Percentiles rank a stretch among this genome's conserved stretches.
These are phyloP conservation scores for Rhododendron molle DNA, from an alignment of 148 eudicot species.

Conservation along the genomic window DNA sequence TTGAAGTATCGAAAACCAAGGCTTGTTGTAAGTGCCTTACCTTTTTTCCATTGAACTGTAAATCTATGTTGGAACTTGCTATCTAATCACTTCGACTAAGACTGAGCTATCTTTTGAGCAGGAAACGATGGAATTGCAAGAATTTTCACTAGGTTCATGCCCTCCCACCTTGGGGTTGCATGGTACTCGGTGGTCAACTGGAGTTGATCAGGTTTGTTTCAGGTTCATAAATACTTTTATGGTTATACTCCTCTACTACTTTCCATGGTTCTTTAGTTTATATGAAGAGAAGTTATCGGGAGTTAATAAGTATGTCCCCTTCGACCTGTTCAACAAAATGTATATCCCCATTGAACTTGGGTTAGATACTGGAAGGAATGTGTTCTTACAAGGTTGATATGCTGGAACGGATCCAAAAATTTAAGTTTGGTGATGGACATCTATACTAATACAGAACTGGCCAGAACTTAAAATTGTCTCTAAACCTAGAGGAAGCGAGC, in stretches of 20 bases:
- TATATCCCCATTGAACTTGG: no score
- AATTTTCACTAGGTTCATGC: slow-evolving; percentile 78
- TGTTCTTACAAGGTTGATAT: no score
- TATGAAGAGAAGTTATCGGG: no score
- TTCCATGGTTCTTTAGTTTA: not conserved
- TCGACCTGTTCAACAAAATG: no score
- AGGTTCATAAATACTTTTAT: not conserved
- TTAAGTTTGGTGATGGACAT: no score
- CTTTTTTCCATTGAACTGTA: not conserved
- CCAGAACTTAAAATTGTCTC: no score
- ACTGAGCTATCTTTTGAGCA: slow-evolving; percentile 17
- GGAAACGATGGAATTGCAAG: slow-evolving; percentile 90
- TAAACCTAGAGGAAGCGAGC: no score
- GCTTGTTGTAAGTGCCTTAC: slow-evolving; percentile 60
- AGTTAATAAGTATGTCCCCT: no score
- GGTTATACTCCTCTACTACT: no score
- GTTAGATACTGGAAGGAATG: no score
- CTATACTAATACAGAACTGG: no score
- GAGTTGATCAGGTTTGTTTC: slow-evolving; percentile 61
- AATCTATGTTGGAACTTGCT: not conserved
- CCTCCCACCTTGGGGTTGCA: slow-evolving; percentile 79
- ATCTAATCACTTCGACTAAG: not conserved
- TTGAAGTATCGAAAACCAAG: slow-evolving; percentile 75
- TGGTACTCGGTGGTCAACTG: slow-evolving; percentile 80
- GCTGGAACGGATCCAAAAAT: no score